phyloP scores from a whole-genome alignment of 1,139 yeast species.

The Keqinozyma sinolaborantium region DNA sequence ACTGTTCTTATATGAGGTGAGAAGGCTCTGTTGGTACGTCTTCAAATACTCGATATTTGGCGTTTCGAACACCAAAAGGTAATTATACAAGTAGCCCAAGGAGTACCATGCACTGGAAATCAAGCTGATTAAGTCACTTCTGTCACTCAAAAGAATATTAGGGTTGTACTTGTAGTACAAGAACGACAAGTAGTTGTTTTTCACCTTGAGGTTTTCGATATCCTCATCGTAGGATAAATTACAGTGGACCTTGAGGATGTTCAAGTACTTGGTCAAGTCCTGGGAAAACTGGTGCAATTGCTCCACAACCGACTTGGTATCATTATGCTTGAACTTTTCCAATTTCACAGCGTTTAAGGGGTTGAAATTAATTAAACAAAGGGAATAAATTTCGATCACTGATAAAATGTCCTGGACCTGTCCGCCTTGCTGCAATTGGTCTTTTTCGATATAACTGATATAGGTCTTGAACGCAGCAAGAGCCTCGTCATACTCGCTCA shows the following conservation, averaged over 20 bases:
- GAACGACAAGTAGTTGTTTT: slow-evolving; percentile 26
- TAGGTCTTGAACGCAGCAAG: slow-evolving; percentile 41
- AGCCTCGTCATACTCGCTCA: slow-evolving; percentile 42
- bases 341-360: slow-evolving; percentile 26
- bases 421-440: slow-evolving; percentile 32
- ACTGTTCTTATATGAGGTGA: slow-evolving; percentile 30
- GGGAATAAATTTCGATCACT: slow-evolving; percentile 34
- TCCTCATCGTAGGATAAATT: slow-evolving; percentile 26
- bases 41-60: slow-evolving; percentile 19
- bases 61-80: slow-evolving; percentile 25
- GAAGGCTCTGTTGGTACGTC: slow-evolving; percentile 13
- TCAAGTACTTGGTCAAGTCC: slow-evolving; percentile 22
- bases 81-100: slow-evolving; percentile 32
- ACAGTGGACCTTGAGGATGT: slow-evolving; percentile 18
- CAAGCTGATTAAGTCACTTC: slow-evolving; percentile 25
- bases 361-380: slow-evolving; percentile 33
- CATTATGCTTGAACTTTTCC: slow-evolving; percentile 24
- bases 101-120: slow-evolving; percentile 39
- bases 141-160: slow-evolving; percentile 27
- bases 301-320: slow-evolving; percentile 19
- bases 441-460: slow-evolving; percentile 30
- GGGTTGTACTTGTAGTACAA: slow-evolving; percentile 36
- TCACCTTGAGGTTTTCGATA: slow-evolving; percentile 10
- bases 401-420: slow-evolving; percentile 29
- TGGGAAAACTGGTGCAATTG: slow-evolving; percentile 16